Percentiles rank a stretch among this genome's conserved stretches.
phyloP scores from a whole-genome alignment of 2,329 filamentous ascomycete genomes.

The Colletotrichum sp. region DNA sequence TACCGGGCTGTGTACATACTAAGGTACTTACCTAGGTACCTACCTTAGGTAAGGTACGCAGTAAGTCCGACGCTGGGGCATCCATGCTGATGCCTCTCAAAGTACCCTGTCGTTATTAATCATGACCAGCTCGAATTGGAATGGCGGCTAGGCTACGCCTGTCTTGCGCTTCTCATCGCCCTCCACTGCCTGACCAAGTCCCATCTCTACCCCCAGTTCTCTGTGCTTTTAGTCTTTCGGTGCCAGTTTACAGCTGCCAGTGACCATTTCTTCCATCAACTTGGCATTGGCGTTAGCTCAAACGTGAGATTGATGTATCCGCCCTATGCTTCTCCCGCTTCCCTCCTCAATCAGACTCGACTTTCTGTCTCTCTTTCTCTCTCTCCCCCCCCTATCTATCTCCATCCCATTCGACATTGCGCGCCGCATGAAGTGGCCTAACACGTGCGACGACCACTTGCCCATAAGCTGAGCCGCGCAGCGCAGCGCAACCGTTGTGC shows the following conservation, averaged over 20 bases:
- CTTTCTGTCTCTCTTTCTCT: background rate
- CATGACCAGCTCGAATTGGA: constrained; percentile 4
- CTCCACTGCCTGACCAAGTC: background rate
- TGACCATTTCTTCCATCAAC: background rate
- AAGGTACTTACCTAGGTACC: background rate
- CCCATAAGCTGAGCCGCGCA: background rate
- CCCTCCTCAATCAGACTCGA: background rate
- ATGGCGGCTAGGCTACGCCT: constrained; percentile 5
- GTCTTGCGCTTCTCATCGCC: background rate
- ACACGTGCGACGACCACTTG: background rate
- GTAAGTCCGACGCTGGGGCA: background rate
- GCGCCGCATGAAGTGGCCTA: background rate
- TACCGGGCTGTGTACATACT: background rate
- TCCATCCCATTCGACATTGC: background rate
- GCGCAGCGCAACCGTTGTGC: background rate
- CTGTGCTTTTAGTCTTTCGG: background rate
- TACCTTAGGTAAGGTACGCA: background rate
- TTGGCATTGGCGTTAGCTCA: background rate
- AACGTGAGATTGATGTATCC: background rate
- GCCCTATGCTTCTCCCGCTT: background rate
- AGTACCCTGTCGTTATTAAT: constrained; percentile 1
- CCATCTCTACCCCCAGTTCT: background rate
- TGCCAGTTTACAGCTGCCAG: background rate
- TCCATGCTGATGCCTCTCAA: background rate
- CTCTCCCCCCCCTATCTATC: background rate